These are phyloP conservation scores for Amanita inopinata DNA, from an alignment of 768 basidiomycete genomes.

Conservation along the genomic window DNA sequence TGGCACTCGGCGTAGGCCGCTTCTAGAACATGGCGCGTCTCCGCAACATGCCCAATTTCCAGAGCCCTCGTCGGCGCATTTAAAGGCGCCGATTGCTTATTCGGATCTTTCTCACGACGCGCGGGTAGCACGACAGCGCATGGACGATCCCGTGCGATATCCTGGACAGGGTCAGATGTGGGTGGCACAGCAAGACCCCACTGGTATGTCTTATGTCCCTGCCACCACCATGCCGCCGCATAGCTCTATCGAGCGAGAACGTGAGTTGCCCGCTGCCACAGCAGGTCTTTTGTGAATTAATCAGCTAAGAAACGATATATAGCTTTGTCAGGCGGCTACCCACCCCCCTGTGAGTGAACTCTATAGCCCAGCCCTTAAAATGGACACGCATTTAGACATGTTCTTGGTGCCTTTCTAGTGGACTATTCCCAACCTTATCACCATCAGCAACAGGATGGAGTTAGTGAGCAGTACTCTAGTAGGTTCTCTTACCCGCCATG, in stretches of 20 bases:
- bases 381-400: neutral
- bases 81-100: neutral
- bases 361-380: neutral
- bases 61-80: constrained; percentile 8
- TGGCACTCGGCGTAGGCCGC: constrained; percentile 3
- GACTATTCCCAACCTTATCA: constrained; percentile 20
- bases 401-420: constrained; percentile 9
- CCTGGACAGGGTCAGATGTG: constrained; percentile 16
- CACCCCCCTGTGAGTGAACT: constrained; percentile 25
- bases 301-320: constrained; percentile 12
- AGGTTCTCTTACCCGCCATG: constrained; percentile 3
- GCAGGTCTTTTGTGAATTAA: constrained; percentile 5
- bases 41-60: constrained; percentile 12
- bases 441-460: constrained; percentile 16
- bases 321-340: constrained; percentile 36
- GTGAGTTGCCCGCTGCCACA: constrained; percentile 24
- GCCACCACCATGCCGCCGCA: constrained; percentile 34
- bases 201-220: constrained; percentile 28
- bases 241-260: constrained; percentile 50
- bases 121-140: constrained; percentile 1
- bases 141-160: constrained; percentile 5
- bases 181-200: constrained; percentile 11
- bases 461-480: constrained; percentile 4
- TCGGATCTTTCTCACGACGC: constrained; percentile 9
- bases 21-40: constrained; percentile 23